Conservation (phyloP, 2,329 filamentous ascomycete species). For the Leptographium wingfieldii region DNA sequence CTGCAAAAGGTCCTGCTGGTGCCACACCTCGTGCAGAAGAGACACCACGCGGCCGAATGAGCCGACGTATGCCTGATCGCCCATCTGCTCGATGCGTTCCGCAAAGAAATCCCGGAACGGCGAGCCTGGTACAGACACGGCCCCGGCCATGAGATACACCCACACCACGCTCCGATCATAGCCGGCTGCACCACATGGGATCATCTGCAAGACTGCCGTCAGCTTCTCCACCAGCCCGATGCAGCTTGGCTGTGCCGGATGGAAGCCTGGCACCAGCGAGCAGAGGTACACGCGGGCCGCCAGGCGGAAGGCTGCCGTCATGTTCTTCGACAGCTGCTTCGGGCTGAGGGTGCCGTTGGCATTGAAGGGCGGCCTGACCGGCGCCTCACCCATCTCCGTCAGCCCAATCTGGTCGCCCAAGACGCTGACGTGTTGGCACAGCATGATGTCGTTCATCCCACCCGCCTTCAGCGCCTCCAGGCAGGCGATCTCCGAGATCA, state of each 20-base stretch:
- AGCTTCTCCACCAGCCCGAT: conserved; percentile 68
- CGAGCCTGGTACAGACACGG: conserved; percentile 59
- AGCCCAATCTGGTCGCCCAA: conserved; percentile 76
- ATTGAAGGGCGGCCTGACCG: conserved; percentile 48
- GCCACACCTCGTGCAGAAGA: conserved; percentile 75
- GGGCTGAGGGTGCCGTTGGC: conserved; percentile 65
- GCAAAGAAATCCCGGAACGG: conserved; percentile 67
- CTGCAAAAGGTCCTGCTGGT: conserved; percentile 45
- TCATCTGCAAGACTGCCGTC: conserved; percentile 61
- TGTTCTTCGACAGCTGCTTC: conserved; percentile 74
- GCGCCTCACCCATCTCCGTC: conserved; percentile 55
- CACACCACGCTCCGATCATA: conserved; percentile 87
- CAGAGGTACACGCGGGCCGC: conserved; percentile 95
- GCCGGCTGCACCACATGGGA: conserved; percentile 68
- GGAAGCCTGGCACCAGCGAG: conserved; percentile 82
- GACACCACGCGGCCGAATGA: conserved; percentile 74
- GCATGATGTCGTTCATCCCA: conserved; percentile 71
- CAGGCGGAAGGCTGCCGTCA: conserved; percentile 80
- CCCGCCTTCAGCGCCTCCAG: conserved; percentile 77
- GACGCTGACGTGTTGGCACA: conserved; percentile 82
- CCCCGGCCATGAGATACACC: conserved; percentile 82
- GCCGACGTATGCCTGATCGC: conserved; percentile 65
- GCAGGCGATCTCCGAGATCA: conserved; percentile 95
- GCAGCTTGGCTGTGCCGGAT: conserved; percentile 60
- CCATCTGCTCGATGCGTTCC: conserved; percentile 61